Percentiles rank a stretch among this genome's conserved stretches.
These are phyloP conservation scores for Pseudomonodictys pantanalensis DNA, from an alignment of 495 filamentous ascomycete species.

Conservation along the genomic window DNA sequence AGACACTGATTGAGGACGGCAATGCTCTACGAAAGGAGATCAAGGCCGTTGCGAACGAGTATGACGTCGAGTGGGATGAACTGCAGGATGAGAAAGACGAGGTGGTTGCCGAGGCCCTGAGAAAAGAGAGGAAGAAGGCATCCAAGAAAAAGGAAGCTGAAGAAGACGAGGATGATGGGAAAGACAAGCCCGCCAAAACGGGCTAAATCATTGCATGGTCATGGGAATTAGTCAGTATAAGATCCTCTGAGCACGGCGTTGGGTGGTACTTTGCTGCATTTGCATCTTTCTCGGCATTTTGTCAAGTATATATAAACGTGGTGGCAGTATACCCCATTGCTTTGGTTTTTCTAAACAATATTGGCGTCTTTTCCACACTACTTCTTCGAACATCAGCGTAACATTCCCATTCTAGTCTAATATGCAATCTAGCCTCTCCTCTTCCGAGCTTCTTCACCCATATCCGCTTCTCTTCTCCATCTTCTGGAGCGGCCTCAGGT, in stretches of 20 bases:
- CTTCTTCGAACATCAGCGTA: too few species aligned
- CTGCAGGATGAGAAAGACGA: conserved; percentile 70
- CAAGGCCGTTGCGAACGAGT: conserved; percentile 75
- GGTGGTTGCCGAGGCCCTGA: conserved; percentile 67
- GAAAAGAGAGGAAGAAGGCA: conserved; percentile 53
- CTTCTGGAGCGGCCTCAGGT: too few species aligned
- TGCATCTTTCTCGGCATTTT: too few species aligned
- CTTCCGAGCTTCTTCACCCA: too few species aligned
- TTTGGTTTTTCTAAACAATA: not conserved
- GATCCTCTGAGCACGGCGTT: too few species aligned
- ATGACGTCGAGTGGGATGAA: conserved; percentile 95
- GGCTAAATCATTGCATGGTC: too few species aligned
- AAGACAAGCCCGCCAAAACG: conserved; percentile 22
- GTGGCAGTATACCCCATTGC: conserved; percentile 7
- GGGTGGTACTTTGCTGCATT: not conserved
- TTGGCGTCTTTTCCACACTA: not conserved
- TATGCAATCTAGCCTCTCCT: too few species aligned
- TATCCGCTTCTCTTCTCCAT: too few species aligned
- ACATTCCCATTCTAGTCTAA: too few species aligned
- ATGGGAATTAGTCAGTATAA: too few species aligned
- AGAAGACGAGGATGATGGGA: conserved; percentile 45
- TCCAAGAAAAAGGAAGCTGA: conserved; percentile 48
- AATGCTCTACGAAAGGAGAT: conserved; percentile 80
- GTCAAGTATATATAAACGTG: not conserved
- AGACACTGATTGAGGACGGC: conserved; percentile 72